Conservation (phyloP, 2,329 filamentous ascomycete species). For the Penicillium thymicola region DNA sequence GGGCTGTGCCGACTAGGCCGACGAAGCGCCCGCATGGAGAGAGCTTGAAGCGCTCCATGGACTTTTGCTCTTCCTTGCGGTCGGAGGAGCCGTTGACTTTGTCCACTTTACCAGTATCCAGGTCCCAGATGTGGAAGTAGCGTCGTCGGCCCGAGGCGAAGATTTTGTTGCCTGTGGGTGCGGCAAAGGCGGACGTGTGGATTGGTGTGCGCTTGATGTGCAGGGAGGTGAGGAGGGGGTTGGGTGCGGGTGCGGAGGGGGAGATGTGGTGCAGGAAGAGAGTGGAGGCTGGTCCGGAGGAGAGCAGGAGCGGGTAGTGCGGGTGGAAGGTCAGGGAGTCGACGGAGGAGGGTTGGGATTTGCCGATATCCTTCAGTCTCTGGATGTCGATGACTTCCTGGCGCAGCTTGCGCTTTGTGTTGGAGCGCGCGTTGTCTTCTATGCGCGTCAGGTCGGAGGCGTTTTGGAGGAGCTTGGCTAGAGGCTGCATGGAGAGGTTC, state of each 20-base stretch:
- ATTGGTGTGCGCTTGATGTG: constrained; percentile 83
- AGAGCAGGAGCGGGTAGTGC: constrained; percentile 79
- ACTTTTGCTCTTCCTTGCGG: constrained; percentile 72
- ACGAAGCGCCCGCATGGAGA: constrained; percentile 85
- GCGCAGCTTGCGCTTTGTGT: constrained; percentile 68
- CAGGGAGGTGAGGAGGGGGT: constrained; percentile 85
- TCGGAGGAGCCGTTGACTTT: constrained; percentile 74
- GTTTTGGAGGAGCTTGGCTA: constrained; percentile 76
- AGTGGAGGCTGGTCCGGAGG: constrained; percentile 79
- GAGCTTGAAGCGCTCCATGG: constrained; percentile 85
- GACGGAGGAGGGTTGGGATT: constrained; percentile 73
- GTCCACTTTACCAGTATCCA: constrained; percentile 74
- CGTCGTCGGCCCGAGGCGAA: constrained; percentile 83
- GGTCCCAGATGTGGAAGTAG: constrained; percentile 94
- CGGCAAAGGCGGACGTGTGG: constrained; percentile 75
- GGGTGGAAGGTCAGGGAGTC: constrained; percentile 88
- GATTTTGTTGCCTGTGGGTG: constrained; percentile 69
- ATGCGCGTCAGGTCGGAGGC: constrained; percentile 61
- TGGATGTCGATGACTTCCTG: constrained; percentile 90
- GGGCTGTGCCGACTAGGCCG: constrained; percentile 73
- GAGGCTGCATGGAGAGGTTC: constrained; percentile 66
- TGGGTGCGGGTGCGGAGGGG: constrained; percentile 71
- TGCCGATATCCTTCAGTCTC: constrained; percentile 78
- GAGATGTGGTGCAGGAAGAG: constrained; percentile 87
- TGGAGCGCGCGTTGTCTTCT: constrained; percentile 45